A percentile compares a stretch with the other conserved stretches of the same genome.
These are phyloP conservation scores for Penicillium canescens DNA, from an alignment of 495 filamentous ascomycete genomes.

Conservation along the genomic window DNA sequence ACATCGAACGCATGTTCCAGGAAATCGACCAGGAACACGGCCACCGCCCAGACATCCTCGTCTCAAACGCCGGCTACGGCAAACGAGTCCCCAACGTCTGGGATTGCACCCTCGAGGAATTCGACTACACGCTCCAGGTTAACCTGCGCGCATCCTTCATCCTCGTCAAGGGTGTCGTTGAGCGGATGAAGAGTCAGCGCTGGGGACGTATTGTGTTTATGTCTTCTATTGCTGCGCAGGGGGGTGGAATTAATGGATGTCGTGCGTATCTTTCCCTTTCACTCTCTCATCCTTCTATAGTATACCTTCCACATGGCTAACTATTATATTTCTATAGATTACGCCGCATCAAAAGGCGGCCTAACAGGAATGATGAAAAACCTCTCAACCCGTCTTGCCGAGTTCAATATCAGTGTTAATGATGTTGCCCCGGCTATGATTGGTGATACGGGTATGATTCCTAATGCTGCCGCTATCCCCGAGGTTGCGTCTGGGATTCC, in stretches of 20 bases:
- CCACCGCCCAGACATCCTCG: constrained; percentile 60
- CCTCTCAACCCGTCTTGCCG: constrained; percentile 59
- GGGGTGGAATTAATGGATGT: constrained; percentile 67
- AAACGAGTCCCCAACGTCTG: constrained; percentile 50
- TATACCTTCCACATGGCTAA: neutral
- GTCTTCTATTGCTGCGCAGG: constrained; percentile 65
- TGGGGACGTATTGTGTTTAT: constrained; percentile 73
- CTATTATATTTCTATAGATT: constrained; percentile 42
- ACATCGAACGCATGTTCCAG: constrained; percentile 52
- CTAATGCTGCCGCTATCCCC: constrained; percentile 53
- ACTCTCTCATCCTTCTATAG: neutral
- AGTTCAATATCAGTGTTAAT: constrained; percentile 70
- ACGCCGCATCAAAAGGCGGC: constrained; percentile 65
- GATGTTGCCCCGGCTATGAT: constrained; percentile 78
- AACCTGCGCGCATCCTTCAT: constrained; percentile 69
- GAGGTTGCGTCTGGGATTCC: constrained; percentile 60
- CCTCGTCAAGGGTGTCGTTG: constrained; percentile 62
- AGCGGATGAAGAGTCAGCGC: constrained; percentile 59
- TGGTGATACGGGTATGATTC: constrained; percentile 66
- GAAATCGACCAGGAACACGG: constrained; percentile 53
- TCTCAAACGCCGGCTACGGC: constrained; percentile 59
- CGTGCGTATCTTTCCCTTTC: constrained; percentile 34
- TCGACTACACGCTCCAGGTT: constrained; percentile 64
- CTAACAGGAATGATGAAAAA: constrained; percentile 68
- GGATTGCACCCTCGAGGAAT: constrained; percentile 61